Conservation (phyloP, 441 rosid genomes). For the Cnidoscolus chayamansa region DNA sequence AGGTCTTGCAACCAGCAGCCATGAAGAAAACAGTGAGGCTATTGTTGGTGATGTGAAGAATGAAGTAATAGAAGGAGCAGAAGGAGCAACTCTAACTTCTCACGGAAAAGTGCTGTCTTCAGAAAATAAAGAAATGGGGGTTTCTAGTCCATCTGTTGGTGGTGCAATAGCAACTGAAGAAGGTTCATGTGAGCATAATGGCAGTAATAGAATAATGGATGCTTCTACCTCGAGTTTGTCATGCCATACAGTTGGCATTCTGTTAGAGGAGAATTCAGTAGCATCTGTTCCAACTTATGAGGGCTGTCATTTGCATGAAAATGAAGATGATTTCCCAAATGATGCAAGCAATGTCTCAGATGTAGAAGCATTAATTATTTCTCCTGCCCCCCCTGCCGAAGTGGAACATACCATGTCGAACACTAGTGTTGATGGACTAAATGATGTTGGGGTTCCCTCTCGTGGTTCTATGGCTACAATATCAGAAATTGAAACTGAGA, state of each 20-base stretch:
- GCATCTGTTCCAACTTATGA: slow-evolving; percentile 26
- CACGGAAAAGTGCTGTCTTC: slow-evolving; percentile 33
- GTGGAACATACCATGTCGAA: slow-evolving; percentile 27
- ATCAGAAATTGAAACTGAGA: slow-evolving; percentile 62
- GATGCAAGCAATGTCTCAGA: slow-evolving; percentile 34
- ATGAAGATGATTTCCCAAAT: slow-evolving; percentile 35
- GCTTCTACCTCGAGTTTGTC: slow-evolving; percentile 39
- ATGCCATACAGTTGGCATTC: slow-evolving; percentile 27
- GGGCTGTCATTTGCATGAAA: slow-evolving; percentile 34
- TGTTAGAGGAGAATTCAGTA: slow-evolving; percentile 39
- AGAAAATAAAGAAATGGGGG: slow-evolving; percentile 36
- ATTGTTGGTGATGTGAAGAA: slow-evolving; percentile 33
- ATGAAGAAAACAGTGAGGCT: slow-evolving; percentile 42
- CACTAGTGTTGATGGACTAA: slow-evolving; percentile 30
- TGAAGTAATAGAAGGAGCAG: slow-evolving; percentile 33
- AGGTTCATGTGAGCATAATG: slow-evolving; percentile 29
- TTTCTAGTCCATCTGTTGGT: slow-evolving; percentile 25
- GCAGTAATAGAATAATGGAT: slow-evolving; percentile 36
- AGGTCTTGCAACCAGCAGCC: slow-evolving; percentile 39
- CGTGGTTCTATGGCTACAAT: slow-evolving; percentile 41
- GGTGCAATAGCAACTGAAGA: slow-evolving; percentile 24
- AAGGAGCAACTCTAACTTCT: slow-evolving; percentile 38
- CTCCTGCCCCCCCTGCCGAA: slow-evolving; percentile 35
- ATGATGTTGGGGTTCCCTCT: slow-evolving; percentile 38
- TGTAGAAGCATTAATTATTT: slow-evolving; percentile 34